These are phyloP conservation scores for Phytopythium sindhum DNA, from an alignment of 352 stramenopile species.

Conservation along the genomic window DNA sequence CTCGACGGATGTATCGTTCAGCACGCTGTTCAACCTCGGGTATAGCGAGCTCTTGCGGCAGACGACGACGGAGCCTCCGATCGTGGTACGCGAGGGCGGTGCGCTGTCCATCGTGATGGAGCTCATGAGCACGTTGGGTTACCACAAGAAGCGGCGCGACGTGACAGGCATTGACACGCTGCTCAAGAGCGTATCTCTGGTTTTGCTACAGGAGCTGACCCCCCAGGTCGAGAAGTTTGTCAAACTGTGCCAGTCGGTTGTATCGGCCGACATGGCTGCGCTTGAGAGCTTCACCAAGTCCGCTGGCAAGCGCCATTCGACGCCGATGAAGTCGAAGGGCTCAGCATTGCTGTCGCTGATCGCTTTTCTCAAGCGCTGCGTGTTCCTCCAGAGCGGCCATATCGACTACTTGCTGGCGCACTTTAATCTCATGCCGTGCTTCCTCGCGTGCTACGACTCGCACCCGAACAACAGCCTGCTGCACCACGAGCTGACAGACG, in stretches of 20 bases:
- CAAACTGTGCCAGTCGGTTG: constrained; percentile 61
- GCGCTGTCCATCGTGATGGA: constrained; percentile 86
- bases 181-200: constrained; percentile 42
- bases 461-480: constrained; percentile 82
- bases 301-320: constrained; percentile 34
- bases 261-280: constrained; percentile 44
- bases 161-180: constrained; percentile 64
- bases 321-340: constrained; percentile 55
- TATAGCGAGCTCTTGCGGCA: constrained; percentile 79
- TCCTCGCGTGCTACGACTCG: constrained; percentile 73
- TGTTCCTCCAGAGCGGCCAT: constrained; percentile 74
- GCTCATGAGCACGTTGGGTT: constrained; percentile 79
- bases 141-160: constrained; percentile 83
- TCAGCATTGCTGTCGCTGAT: constrained; percentile 73
- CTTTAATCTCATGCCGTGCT: constrained; percentile 76
- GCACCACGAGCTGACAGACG: constrained; percentile 82
- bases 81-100: constrained; percentile 74
- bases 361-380: constrained; percentile 81
- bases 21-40: constrained; percentile 71
- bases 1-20: constrained; percentile 66
- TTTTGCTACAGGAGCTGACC: constrained; percentile 47
- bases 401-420: constrained; percentile 69
- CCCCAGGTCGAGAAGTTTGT: constrained; percentile 81
- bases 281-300: constrained; percentile 39
- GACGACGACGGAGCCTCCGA: constrained; percentile 46